A percentile compares a stretch with the other conserved stretches of the same genome.
Conservation (phyloP, 2,329 filamentous ascomycete genomes). For the Penicillium brevicompactum region DNA sequence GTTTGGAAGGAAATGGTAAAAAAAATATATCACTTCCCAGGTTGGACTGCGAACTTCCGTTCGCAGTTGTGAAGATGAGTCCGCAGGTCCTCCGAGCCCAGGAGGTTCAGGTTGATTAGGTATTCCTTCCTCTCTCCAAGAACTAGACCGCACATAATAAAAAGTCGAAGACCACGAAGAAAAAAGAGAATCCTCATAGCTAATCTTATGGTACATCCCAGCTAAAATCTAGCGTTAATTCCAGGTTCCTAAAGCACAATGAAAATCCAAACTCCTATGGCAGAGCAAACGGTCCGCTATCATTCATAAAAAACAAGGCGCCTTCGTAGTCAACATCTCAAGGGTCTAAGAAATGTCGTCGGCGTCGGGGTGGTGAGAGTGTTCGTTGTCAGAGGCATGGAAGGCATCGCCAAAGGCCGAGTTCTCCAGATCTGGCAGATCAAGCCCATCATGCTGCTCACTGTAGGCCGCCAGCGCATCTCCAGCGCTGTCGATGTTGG, state of each 20-base stretch:
- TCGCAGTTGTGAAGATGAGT: no score
- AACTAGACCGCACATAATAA: neutral
- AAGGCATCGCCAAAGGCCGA: slow-evolving; percentile 84
- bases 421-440: slow-evolving; percentile 69
- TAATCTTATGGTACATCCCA: slow-evolving; percentile 9
- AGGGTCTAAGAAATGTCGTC: slow-evolving; percentile 42
- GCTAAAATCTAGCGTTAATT: slow-evolving; percentile 10
- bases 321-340: slow-evolving; percentile 9
- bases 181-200: neutral
- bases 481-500: slow-evolving; percentile 64
- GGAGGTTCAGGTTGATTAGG: neutral
- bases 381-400: slow-evolving; percentile 58
- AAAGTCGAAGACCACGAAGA: neutral
- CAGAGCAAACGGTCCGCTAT: slow-evolving; percentile 3
- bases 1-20: no score
- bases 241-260: slow-evolving; percentile 2
- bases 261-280: slow-evolving; percentile 7
- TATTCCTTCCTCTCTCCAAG: neutral
- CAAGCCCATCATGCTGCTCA: slow-evolving; percentile 56
- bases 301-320: slow-evolving; percentile 16
- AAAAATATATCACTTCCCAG: no score
- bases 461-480: slow-evolving; percentile 71
- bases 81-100: no score
- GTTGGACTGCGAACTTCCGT: no score
- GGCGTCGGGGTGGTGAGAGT: slow-evolving; percentile 42